Evolutionary conservation across 176 grass and related monocot species (phyloP).

Genomic region (Paspalum vaginatum): DNA sequence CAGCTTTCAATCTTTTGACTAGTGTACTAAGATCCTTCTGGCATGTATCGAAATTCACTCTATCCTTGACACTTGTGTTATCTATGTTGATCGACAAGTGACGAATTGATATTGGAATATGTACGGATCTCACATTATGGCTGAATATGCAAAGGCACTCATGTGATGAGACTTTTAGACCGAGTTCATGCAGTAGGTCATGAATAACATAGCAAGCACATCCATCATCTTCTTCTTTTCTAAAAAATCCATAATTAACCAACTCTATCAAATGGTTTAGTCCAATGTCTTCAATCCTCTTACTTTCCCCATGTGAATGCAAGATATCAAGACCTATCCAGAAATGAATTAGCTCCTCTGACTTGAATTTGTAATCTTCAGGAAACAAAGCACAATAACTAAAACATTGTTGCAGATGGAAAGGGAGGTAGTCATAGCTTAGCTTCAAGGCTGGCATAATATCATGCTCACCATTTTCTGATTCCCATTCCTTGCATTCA

Average conservation of each 20-base stretch:
- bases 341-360: background rate
- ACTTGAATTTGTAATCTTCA: slow-evolving; percentile 22
- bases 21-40: too few relatives aligned
- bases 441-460: slow-evolving; percentile 51
- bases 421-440: slow-evolving; percentile 42
- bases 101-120: too few relatives aligned
- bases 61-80: too few relatives aligned
- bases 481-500: slow-evolving; percentile 37
- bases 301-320: background rate
- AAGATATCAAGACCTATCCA: slow-evolving; percentile 42
- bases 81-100: too few relatives aligned
- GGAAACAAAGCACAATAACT: slow-evolving; percentile 40
- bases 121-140: too few relatives aligned
- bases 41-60: too few relatives aligned
- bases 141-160: too few relatives aligned
- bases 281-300: slow-evolving; percentile 3
- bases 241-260: background rate
- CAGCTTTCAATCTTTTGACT: too few relatives aligned
- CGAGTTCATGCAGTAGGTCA: slow-evolving; percentile 42
- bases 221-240: background rate
- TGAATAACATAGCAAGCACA: slow-evolving; percentile 2
- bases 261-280: background rate
- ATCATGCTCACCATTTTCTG: background rate
- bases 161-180: background rate
- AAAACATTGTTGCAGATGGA: slow-evolving; percentile 44